Evolutionary conservation across 768 basidiomycete genomes (phyloP).

Genomic region (Phaeotremella skinneri): DNA sequence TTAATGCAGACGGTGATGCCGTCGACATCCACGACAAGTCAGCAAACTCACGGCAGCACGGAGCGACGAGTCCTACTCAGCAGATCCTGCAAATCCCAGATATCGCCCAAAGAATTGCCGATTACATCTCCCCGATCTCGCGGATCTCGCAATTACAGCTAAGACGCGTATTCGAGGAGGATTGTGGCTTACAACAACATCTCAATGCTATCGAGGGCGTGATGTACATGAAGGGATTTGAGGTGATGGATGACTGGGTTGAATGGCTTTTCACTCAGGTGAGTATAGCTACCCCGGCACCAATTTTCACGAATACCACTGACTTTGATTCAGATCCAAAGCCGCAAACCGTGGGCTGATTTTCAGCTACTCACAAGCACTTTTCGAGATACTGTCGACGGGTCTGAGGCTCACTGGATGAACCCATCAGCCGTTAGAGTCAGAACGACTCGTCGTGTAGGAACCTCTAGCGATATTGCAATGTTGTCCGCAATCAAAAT

Average conservation of each 20-base stretch:
- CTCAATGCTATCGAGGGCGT: slow-evolving; percentile 44
- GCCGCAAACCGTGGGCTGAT: slow-evolving; percentile 30
- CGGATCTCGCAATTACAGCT: slow-evolving; percentile 28
- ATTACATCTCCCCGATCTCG: slow-evolving; percentile 23
- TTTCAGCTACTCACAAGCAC: slow-evolving; percentile 35
- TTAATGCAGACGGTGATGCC: neutral
- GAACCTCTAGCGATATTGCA: slow-evolving; percentile 1
- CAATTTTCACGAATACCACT: neutral
- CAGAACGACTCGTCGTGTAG: slow-evolving; percentile 8
- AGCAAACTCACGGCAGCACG: neutral
- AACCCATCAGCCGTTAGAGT: slow-evolving; percentile 38
- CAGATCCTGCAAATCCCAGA: neutral
- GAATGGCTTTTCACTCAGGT: slow-evolving; percentile 32
- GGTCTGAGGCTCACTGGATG: slow-evolving; percentile 22
- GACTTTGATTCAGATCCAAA: slow-evolving; percentile 7
- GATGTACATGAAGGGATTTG: slow-evolving; percentile 18
- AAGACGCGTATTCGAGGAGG: slow-evolving; percentile 33
- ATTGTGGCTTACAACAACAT: slow-evolving; percentile 41
- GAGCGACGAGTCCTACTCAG: neutral
- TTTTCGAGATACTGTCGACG: slow-evolving; percentile 28
- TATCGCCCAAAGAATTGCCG: slow-evolving; percentile 10
- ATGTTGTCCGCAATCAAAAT: slow-evolving; percentile 10
- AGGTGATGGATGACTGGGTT: slow-evolving; percentile 35
- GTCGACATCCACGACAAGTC: neutral
- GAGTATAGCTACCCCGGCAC: neutral